Evolutionary conservation across 1,284 basidiomycete species (phyloP).

Genomic region (Ceratobasidium sp.): DNA sequence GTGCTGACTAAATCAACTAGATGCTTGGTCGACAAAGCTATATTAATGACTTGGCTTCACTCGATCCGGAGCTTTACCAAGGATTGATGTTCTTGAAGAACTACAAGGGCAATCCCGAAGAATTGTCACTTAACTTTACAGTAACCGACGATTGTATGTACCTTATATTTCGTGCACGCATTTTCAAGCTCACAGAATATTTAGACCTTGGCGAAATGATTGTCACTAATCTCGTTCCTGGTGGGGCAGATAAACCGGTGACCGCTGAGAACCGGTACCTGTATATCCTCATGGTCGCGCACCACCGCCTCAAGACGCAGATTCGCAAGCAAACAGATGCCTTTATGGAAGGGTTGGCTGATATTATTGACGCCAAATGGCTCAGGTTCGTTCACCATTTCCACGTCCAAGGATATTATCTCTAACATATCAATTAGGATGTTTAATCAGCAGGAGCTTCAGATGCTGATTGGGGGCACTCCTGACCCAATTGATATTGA

Average conservation of each 20-base stretch:
- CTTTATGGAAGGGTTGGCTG: slow-evolving; percentile 81
- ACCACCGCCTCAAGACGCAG: slow-evolving; percentile 87
- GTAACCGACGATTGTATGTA: slow-evolving; percentile 79
- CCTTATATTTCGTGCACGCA: not conserved
- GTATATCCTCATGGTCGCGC: slow-evolving; percentile 89
- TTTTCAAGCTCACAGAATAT: not conserved
- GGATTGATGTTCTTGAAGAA: slow-evolving; percentile 93
- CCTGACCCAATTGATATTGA: slow-evolving; percentile 81
- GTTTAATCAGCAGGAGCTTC: slow-evolving; percentile 93
- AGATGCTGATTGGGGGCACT: slow-evolving; percentile 82
- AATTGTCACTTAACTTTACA: slow-evolving; percentile 91
- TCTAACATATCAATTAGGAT: slow-evolving; percentile 59
- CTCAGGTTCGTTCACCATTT: slow-evolving; percentile 59
- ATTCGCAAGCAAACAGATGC: slow-evolving; percentile 80
- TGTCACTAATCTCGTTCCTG: slow-evolving; percentile 79
- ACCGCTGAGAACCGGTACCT: slow-evolving; percentile 87
- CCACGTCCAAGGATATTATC: not conserved
- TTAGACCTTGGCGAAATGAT: slow-evolving; percentile 85
- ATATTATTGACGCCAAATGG: slow-evolving; percentile 90
- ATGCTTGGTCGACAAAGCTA: slow-evolving; percentile 89
- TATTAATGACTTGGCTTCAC: slow-evolving; percentile 85
- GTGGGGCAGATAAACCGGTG: slow-evolving; percentile 84
- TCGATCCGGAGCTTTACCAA: slow-evolving; percentile 92
- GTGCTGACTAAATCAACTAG: slow-evolving; percentile 51
- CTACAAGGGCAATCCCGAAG: slow-evolving; percentile 85